A percentile compares a stretch with the other conserved stretches of the same genome.
Evolutionary conservation across 305 asterid species (phyloP).

Genomic region (Solanum chacoense): DNA sequence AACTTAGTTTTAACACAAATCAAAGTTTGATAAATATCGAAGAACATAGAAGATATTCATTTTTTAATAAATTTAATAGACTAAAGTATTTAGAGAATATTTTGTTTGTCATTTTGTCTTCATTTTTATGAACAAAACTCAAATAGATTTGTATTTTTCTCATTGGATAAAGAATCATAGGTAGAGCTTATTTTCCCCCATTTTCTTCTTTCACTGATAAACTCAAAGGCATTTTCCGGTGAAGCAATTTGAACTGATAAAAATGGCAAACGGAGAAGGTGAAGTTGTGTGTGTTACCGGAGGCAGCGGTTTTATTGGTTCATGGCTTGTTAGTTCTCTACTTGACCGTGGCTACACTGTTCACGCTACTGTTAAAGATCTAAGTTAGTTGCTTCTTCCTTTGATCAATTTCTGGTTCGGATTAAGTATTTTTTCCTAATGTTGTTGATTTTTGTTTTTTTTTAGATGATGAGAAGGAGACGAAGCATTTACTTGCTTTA

Average conservation of each 20-base stretch:
- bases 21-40: background rate
- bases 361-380: constrained; percentile 72
- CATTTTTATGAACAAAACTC: background rate
- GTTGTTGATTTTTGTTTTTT: background rate
- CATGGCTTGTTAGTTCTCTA: constrained; percentile 60
- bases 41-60: background rate
- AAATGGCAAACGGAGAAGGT: constrained; percentile 29
- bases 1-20: background rate
- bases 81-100: background rate
- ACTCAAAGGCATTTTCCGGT: background rate
- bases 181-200: background rate
- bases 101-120: background rate
- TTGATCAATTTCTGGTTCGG: background rate
- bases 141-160: background rate
- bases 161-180: background rate
- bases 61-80: too few species aligned
- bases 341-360: constrained; percentile 81
- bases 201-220: background rate
- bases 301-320: constrained; percentile 82
- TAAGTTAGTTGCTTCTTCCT: constrained; percentile 18
- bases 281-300: constrained; percentile 82
- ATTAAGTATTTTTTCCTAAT: background rate
- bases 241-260: background rate
- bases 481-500: constrained; percentile 61
- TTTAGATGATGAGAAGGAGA: constrained; percentile 62